Percentiles rank a stretch among this genome's conserved stretches.
phyloP scores from a whole-genome alignment of 2,329 filamentous ascomycete species.

The Zopfia rhizophila region DNA sequence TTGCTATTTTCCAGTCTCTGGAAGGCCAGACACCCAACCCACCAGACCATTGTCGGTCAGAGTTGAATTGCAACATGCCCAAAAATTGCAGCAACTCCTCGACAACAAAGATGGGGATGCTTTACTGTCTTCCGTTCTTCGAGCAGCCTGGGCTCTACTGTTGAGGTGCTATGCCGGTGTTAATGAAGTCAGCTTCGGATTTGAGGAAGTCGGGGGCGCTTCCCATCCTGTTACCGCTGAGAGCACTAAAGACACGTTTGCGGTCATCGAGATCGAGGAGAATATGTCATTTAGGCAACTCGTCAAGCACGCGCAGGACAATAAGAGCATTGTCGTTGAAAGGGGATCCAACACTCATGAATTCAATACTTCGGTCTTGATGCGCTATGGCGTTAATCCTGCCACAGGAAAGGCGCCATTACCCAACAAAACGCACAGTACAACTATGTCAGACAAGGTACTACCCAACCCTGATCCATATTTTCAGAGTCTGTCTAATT shows the following conservation, averaged over 20 bases:
- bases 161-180: constrained; percentile 46
- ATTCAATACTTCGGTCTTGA: constrained; percentile 30
- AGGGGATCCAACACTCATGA: not conserved
- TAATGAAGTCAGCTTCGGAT: constrained; percentile 54
- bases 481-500: constrained; percentile 6
- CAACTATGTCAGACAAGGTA: constrained; percentile 29
- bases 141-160: constrained; percentile 43
- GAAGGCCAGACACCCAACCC: constrained; percentile 10
- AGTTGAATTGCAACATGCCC: constrained; percentile 27
- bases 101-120: constrained; percentile 10
- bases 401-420: constrained; percentile 1
- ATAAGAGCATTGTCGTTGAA: not conserved
- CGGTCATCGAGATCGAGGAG: constrained; percentile 18
- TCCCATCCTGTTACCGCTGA: not conserved
- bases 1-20: constrained; percentile 28
- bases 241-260: constrained; percentile 2
- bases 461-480: not conserved
- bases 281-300: constrained; percentile 20
- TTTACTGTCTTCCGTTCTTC: constrained; percentile 20
- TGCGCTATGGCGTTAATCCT: constrained; percentile 21
- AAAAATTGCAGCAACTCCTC: constrained; percentile 24
- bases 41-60: constrained; percentile 32
- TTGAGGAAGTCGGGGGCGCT: constrained; percentile 30
- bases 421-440: constrained; percentile 6
- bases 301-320: constrained; percentile 5